Evolutionary conservation across 2,329 filamentous ascomycete genomes (phyloP).

Genomic region (Monilinia aucupariae): DNA sequence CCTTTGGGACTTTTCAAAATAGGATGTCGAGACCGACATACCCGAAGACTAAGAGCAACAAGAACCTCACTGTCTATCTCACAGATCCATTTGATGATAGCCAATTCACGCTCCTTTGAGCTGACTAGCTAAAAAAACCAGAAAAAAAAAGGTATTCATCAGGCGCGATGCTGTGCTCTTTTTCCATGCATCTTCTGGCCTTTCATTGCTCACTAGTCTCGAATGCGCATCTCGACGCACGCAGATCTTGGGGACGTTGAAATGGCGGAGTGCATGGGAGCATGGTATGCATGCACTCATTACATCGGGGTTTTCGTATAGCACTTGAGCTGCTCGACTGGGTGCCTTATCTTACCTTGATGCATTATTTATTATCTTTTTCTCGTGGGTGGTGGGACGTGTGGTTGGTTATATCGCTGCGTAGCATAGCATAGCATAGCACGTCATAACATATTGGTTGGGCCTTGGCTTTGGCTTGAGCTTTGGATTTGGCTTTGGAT

Average conservation of each 20-base stretch:
- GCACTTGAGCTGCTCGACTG: no score
- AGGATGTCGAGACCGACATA: not conserved
- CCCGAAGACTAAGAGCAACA: not conserved
- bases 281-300: not conserved
- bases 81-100: conserved; percentile 9
- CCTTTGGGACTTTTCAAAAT: not conserved
- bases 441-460: not conserved
- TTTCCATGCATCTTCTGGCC: no score
- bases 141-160: no score
- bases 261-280: not conserved
- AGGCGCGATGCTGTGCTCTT: not conserved
- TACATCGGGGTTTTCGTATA: not conserved
- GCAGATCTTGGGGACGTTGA: not conserved
- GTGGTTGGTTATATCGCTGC: no score
- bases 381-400: not conserved
- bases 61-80: not conserved
- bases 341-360: no score
- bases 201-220: not conserved
- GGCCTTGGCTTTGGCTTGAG: not conserved
- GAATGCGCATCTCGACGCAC: no score
- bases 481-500: no score
- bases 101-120: conserved; percentile 5
- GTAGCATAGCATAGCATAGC: no score
- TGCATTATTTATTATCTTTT: not conserved
- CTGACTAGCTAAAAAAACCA: no score